These are phyloP conservation scores for Diaporthe velutina DNA, from an alignment of 2,329 filamentous ascomycete species.

Conservation along the genomic window DNA sequence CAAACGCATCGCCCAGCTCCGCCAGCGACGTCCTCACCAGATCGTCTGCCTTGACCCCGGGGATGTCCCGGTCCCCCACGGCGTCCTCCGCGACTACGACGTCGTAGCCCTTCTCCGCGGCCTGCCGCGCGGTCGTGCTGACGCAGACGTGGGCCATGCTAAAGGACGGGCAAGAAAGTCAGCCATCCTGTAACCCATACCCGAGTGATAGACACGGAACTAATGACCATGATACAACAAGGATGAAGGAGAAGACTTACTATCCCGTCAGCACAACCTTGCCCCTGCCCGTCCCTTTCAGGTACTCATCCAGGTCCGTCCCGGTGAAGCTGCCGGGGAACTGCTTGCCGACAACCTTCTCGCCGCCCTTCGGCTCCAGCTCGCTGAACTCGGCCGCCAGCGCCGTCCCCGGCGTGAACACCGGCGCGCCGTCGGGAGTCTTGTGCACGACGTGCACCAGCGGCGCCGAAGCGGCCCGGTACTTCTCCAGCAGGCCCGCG, in stretches of 20 bases:
- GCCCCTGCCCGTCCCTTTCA: conserved; percentile 63
- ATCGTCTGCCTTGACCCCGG: conserved; percentile 68
- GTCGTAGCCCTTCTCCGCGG: conserved; percentile 72
- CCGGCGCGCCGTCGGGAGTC: conserved; percentile 70
- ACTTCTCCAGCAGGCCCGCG: conserved; percentile 67
- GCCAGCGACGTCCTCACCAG: conserved; percentile 64
- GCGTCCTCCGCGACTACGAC: conserved; percentile 72
- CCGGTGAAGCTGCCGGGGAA: conserved; percentile 71
- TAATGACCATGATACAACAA: not conserved
- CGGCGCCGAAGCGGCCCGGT: conserved; percentile 63
- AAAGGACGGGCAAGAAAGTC: not conserved
- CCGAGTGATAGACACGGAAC: not conserved
- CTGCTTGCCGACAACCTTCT: conserved; percentile 71
- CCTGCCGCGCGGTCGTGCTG: conserved; percentile 74
- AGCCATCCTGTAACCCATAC: not conserved
- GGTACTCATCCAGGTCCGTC: conserved; percentile 68
- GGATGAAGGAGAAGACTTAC: conserved; percentile 58
- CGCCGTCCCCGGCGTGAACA: conserved; percentile 74
- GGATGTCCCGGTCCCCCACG: conserved; percentile 76
- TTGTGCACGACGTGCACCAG: conserved; percentile 74
- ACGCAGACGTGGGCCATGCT: conserved; percentile 70
- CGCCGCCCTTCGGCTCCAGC: conserved; percentile 64
- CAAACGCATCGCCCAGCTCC: conserved; percentile 75
- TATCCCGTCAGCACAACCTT: conserved; percentile 74
- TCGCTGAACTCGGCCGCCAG: conserved; percentile 73